phyloP scores from a whole-genome alignment of 208 protist genomes.

The Lotmaria passim region DNA sequence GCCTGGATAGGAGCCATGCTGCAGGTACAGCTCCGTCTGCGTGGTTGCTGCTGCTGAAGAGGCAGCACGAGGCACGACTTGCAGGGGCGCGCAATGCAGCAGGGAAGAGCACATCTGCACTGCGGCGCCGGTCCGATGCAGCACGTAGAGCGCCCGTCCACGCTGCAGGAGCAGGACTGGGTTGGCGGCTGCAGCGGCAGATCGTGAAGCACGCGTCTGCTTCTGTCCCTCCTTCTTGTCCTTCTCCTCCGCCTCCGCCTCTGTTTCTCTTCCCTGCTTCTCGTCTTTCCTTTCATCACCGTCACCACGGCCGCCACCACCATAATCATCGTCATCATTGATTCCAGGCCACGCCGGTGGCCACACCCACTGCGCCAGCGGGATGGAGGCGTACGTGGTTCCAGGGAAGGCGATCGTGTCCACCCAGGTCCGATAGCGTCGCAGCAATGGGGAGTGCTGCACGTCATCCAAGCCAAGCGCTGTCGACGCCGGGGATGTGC shows the following conservation, averaged over 20 bases:
- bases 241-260: not conserved
- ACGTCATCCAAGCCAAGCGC: conserved; percentile 7
- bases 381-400: conserved; percentile 31
- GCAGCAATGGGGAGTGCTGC: conserved; percentile 20
- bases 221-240: not conserved
- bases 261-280: not conserved
- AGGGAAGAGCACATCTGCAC: conserved; percentile 43
- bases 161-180: conserved; percentile 47
- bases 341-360: conserved; percentile 22
- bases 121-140: conserved; percentile 40
- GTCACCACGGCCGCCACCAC: too few relatives aligned
- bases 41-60: not conserved
- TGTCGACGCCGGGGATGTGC: not conserved
- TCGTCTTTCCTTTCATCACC: not conserved
- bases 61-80: not conserved
- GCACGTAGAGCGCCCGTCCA: conserved; percentile 31
- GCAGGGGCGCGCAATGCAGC: conserved; percentile 26
- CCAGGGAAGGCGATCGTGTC: conserved; percentile 20
- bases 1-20: conserved; percentile 28
- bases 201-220: not conserved
- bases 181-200: conserved; percentile 10
- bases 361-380: conserved; percentile 37
- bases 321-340: too few relatives aligned
- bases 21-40: conserved; percentile 8
- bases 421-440: conserved; percentile 27